Base-by-base conservation (phyloP, 345 rosid genomes). In the Ceriops decandra region DNA sequence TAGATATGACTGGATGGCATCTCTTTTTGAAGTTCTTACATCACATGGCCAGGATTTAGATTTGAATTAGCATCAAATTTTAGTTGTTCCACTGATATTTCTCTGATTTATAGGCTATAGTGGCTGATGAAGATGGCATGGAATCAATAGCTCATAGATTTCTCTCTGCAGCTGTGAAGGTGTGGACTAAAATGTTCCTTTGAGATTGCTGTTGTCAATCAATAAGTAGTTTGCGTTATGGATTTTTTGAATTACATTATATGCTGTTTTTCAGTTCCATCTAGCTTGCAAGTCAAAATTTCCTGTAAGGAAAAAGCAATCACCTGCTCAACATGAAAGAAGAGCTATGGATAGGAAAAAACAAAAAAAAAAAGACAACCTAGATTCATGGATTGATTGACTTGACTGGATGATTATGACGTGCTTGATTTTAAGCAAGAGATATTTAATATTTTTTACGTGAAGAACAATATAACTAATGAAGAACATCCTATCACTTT, bases 51-150 rank as follows among this genome's bases (percentile, higher is more conserved):
- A 27, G 21, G 17, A 46, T 52, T 65, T 68, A 26, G 16, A 27
- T n/a, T 69, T 52, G 33, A 33, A 28, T 46, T n/a, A 22, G 35
- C 31, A 54, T 13, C 31, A 56, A 28, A 7, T 24, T 60, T 51
- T 32, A 19, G 10, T 24, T 60, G 22, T 46, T 27, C 11, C 20
- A 5, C 31, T 32, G 38, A 57, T 68, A 15, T 28, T 42, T 27
- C 11, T 57, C 49, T 49, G 54, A 61, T 70, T 69, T 70, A 3
- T 86, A 93, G 98, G 95, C 92, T 32, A 75, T 91, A 62, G 92
- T 93, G 57, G 71, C 98, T 0, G 96, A 89, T 84, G 97, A 93
- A 86, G 98, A 93, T 68, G 98, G 96, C 63, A 93, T 89, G 98
- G 98, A 91, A 74, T 90, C 98, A 0, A 86, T 90, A 71, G 96